Evolutionary conservation across 1,284 basidiomycete species (phyloP).

Genomic region (Marasmius sp.): DNA sequence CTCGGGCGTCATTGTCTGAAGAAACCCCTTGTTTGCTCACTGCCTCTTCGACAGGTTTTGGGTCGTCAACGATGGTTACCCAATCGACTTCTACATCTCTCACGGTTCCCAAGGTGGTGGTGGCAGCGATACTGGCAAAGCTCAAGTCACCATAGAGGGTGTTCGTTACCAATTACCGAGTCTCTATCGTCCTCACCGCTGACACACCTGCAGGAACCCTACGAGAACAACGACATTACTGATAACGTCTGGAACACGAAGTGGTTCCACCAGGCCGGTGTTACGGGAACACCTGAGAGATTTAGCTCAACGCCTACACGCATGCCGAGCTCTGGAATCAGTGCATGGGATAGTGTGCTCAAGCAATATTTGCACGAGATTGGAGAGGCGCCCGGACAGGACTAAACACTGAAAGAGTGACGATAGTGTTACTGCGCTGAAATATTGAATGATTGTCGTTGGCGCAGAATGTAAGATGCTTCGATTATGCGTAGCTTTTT

Average conservation of each 20-base stretch:
- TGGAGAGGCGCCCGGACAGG: too few relatives aligned
- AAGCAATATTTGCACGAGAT: background rate
- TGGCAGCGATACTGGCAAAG: background rate
- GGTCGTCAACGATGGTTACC: constrained; percentile 9
- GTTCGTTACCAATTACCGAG: background rate
- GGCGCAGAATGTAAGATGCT: too few relatives aligned
- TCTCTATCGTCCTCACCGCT: background rate
- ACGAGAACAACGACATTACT: background rate
- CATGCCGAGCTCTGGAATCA: background rate
- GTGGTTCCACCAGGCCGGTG: background rate
- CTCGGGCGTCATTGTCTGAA: background rate
- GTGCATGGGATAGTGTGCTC: background rate
- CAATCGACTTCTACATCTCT: constrained; percentile 10
- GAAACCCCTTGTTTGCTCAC: background rate
- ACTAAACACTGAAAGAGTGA: too few relatives aligned
- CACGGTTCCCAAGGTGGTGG: constrained; percentile 2
- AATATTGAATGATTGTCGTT: too few relatives aligned
- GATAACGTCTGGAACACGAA: constrained; percentile 1
- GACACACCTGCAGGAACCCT: background rate
- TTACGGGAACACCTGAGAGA: background rate
- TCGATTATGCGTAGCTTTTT: too few relatives aligned
- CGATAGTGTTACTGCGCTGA: too few relatives aligned
- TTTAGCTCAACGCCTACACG: background rate
- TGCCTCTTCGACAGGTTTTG: background rate
- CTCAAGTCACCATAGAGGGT: background rate